Base-by-base conservation (phyloP, 495 filamentous ascomycete species). In the Clavariopsis aquatica region DNA sequence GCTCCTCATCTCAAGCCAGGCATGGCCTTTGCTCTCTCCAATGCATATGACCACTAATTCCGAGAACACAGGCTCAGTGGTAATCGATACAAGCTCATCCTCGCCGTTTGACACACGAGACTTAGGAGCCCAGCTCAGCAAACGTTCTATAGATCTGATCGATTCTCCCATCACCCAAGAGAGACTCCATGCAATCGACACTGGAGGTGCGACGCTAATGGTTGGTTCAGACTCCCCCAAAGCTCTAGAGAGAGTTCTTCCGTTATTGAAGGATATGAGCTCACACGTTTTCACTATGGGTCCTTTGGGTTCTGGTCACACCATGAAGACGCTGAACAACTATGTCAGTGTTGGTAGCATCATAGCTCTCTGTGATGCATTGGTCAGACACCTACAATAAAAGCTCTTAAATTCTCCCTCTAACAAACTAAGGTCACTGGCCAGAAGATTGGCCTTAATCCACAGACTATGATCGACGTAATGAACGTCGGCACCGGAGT, bases 321-420 rank as follows among this genome's bases (percentile, higher is more conserved):
- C 66, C 36, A 74, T 74, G 72, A 74, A 74, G 68, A 74, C 72
- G 23, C 52, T 74, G 60, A 74, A 74, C 61, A 74, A 72, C 64
- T 74, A 74, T 31, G 61, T 69, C 62, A 72, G 66, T 58, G 72
- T 69, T 0, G 55, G 54, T 29, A 60, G 56, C 24, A 72, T 74
- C 43, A 70, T 69, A 31, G 72, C 72, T 1, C 57, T 74, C 7
- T 62, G 64, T 43, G 72, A 74, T 34, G 69, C 67, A 46, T 57
- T 74, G 22, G 69, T 70, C 10, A 24, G 62, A 22, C 23, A 1
- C 49, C 19, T 15, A 2, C 13, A 60, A 52, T 22, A 9, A 43
- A 38, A n/a, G n/a, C n/a, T 19, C 6, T 47, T 34, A 31, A 22
- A n/a, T n/a, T n/a, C 24, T 9, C 38, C 59, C n/a, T 55, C 62